Evolutionary conservation across 2,329 filamentous ascomycete genomes (phyloP).

Genomic region (Ilyonectria robusta): DNA sequence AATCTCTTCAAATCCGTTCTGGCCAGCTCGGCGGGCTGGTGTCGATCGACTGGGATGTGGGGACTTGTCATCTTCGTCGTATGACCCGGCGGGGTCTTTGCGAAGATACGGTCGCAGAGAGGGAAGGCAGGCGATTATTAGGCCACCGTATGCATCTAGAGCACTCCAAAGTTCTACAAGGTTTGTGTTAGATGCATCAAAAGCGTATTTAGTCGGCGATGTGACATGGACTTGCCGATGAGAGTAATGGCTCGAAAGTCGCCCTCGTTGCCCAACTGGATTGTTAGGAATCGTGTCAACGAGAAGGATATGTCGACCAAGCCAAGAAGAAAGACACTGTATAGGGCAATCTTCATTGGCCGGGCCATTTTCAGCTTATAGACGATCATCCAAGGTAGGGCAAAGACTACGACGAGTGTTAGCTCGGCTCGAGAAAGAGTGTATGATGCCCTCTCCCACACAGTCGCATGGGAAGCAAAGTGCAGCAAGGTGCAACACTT

Average conservation of each 20-base stretch:
- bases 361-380: not conserved
- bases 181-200: not conserved
- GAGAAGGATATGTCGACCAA: slow-evolving; percentile 8
- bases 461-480: not conserved
- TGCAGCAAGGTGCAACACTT: slow-evolving; percentile 1
- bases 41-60: not conserved
- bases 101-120: not conserved
- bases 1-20: not conserved
- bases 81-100: not conserved
- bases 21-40: not conserved
- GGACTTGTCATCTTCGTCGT: not conserved
- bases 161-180: not conserved
- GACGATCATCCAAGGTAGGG: not conserved
- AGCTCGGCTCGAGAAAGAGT: not conserved
- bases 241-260: not conserved
- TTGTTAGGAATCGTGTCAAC: slow-evolving; percentile 1
- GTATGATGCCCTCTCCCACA: not conserved
- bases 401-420: not conserved
- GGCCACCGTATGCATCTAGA: not conserved
- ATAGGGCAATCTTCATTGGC: not conserved
- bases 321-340: slow-evolving; percentile 4
- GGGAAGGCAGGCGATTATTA: not conserved
- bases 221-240: not conserved
- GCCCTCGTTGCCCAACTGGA: not conserved
- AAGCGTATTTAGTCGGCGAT: not conserved